Percentiles rank a stretch among this genome's conserved stretches.
Evolutionary conservation across 2,329 filamentous ascomycete species (phyloP).

Genomic region (Huntiella omanensis): DNA sequence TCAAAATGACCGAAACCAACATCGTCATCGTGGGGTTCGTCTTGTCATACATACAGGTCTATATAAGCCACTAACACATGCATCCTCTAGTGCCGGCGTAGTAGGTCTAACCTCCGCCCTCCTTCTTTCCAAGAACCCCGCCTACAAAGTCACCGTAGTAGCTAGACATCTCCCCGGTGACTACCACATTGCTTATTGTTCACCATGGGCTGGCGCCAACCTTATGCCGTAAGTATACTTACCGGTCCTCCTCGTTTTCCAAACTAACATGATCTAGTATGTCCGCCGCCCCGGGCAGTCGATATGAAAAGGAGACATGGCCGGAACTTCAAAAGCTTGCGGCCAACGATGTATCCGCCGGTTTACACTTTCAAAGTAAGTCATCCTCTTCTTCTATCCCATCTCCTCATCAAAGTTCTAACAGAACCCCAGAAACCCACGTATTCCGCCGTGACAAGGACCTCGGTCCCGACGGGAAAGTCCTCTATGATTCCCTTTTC

Average conservation of each 20-base stretch:
- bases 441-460: slow-evolving; percentile 45
- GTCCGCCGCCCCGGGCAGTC: slow-evolving; percentile 23
- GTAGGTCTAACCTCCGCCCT: slow-evolving; percentile 32
- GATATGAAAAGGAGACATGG: slow-evolving; percentile 48
- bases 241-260: neutral
- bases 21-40: slow-evolving; percentile 11
- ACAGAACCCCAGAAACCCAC: slow-evolving; percentile 22
- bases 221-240: slow-evolving; percentile 42
- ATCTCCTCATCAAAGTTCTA: neutral
- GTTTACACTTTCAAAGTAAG: slow-evolving; percentile 58
- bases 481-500: slow-evolving; percentile 45
- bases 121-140: slow-evolving; percentile 25
- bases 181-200: slow-evolving; percentile 79
- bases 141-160: slow-evolving; percentile 43
- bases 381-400: neutral
- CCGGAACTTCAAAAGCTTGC: slow-evolving; percentile 40
- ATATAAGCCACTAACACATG: neutral
- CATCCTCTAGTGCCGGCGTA: slow-evolving; percentile 25
- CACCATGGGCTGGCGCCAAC: slow-evolving; percentile 76
- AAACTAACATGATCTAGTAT: slow-evolving; percentile 20
- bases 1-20: slow-evolving; percentile 7
- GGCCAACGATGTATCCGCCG: slow-evolving; percentile 52
- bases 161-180: slow-evolving; percentile 89
- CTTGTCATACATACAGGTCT: neutral
- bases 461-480: slow-evolving; percentile 17